Evolutionary conservation across 1,284 basidiomycete genomes (phyloP).

Genomic region (Schizophyllum commune): DNA sequence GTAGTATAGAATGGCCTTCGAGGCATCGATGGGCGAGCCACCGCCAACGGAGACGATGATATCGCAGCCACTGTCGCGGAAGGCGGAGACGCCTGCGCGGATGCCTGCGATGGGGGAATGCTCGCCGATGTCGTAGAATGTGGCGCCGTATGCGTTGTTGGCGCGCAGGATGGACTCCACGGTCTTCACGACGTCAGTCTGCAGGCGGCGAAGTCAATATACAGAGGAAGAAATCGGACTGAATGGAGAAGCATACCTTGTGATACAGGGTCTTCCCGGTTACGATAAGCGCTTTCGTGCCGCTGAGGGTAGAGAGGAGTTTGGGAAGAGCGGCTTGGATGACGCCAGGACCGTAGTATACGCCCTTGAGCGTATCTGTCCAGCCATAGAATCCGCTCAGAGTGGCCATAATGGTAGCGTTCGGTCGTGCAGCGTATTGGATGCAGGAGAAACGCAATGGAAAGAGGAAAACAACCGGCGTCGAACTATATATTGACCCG

Average conservation of each 20-base stretch:
- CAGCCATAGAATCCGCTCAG: slow-evolving; percentile 48
- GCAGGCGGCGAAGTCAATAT: slow-evolving; percentile 6
- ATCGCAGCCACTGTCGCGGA: slow-evolving; percentile 52
- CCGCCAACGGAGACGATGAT: slow-evolving; percentile 71
- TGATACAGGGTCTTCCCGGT: slow-evolving; percentile 62
- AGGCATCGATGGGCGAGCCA: slow-evolving; percentile 73
- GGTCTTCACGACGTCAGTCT: slow-evolving; percentile 60
- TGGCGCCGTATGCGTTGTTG: slow-evolving; percentile 50
- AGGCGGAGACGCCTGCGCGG: slow-evolving; percentile 47
- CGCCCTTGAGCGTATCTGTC: slow-evolving; percentile 53
- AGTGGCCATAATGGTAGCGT: background rate
- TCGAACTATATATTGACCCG: too few relatives aligned
- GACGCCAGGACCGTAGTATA: slow-evolving; percentile 65
- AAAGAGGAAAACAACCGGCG: too few relatives aligned
- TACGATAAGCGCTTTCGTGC: slow-evolving; percentile 58
- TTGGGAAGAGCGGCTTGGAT: slow-evolving; percentile 53
- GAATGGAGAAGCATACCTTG: slow-evolving; percentile 36
- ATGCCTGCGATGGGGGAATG: slow-evolving; percentile 71
- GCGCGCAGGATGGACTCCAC: slow-evolving; percentile 52
- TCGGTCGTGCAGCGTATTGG: too few relatives aligned
- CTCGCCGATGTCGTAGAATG: slow-evolving; percentile 71
- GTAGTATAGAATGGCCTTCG: slow-evolving; percentile 62
- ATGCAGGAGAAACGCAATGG: too few relatives aligned
- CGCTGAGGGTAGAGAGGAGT: slow-evolving; percentile 44
- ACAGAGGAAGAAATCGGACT: background rate